Conservation (phyloP, 139 green algal species). For the Volvox africanus region DNA sequence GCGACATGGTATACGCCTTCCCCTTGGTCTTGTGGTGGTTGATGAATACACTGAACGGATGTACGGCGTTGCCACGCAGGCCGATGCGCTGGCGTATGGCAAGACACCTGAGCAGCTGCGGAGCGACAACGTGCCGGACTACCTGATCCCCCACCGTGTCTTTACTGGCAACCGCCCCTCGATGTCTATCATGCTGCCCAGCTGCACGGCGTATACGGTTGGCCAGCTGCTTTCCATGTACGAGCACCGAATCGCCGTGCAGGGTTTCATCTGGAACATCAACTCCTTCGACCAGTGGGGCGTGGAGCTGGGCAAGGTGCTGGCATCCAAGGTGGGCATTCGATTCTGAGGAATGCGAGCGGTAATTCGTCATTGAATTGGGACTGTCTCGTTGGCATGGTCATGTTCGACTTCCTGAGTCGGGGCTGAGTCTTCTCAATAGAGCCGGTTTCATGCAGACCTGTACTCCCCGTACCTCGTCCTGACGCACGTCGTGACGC, state of each 20-base stretch:
- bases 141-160: slow-evolving; percentile 94
- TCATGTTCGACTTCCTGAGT: too few relatives aligned
- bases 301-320: slow-evolving; percentile 99
- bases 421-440: too few relatives aligned
- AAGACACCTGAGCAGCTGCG: slow-evolving; percentile 91
- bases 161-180: slow-evolving; percentile 96
- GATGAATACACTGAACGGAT: slow-evolving; percentile 99
- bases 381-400: too few relatives aligned
- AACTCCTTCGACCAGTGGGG: slow-evolving; percentile 99
- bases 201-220: slow-evolving; percentile 89
- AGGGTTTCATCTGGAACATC: slow-evolving; percentile 98
- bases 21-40: slow-evolving; percentile 92
- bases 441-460: too few relatives aligned
- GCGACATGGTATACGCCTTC: slow-evolving; percentile 30
- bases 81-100: slow-evolving; percentile 95
- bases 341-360: background rate
- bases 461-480: too few relatives aligned
- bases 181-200: slow-evolving; percentile 93
- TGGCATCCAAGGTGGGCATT: slow-evolving; percentile 66
- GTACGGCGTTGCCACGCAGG: slow-evolving; percentile 99
- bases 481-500: too few relatives aligned
- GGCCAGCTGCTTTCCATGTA: slow-evolving; percentile 98
- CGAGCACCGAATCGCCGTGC: slow-evolving; percentile 95
- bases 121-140: slow-evolving; percentile 88
- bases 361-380: background rate